Evolutionary conservation across 345 rosid genomes (phyloP).

Genomic region (Salix purpurea): DNA sequence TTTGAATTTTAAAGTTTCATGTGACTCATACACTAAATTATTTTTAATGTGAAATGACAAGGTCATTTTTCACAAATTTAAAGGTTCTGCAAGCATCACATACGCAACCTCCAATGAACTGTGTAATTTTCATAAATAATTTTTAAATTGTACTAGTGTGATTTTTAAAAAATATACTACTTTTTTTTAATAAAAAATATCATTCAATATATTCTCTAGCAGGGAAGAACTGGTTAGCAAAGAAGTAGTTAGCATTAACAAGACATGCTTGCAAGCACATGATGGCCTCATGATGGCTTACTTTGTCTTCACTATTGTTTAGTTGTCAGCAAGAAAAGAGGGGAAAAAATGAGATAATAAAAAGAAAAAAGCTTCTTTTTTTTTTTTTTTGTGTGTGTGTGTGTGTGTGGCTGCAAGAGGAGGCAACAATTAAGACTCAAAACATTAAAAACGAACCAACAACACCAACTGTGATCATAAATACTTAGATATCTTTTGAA

Average conservation of each 20-base stretch:
- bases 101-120: too few relatives aligned
- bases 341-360: background rate
- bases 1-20: too few relatives aligned
- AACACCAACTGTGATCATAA: background rate
- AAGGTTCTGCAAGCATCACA: too few relatives aligned
- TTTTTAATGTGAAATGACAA: too few relatives aligned
- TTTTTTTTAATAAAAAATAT: too few relatives aligned
- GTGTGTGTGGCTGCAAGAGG: background rate
- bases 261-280: slow-evolving; percentile 16
- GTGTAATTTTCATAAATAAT: too few relatives aligned
- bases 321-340: slow-evolving; percentile 17
- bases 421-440: background rate
- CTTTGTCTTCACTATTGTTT: slow-evolving; percentile 19
- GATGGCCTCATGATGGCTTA: slow-evolving; percentile 20
- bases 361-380: slow-evolving; percentile 7
- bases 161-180: too few relatives aligned
- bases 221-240: background rate
- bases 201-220: too few relatives aligned
- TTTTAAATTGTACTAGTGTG: too few relatives aligned
- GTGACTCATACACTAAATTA: too few relatives aligned
- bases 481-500: background rate
- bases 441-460: background rate
- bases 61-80: too few relatives aligned
- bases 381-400: too few relatives aligned
- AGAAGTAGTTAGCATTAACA: background rate